A percentile compares a stretch with the other conserved stretches of the same genome.
These are phyloP conservation scores for Schizonepeta tenuifolia DNA, from an alignment of 257 asterid species.

Conservation along the genomic window DNA sequence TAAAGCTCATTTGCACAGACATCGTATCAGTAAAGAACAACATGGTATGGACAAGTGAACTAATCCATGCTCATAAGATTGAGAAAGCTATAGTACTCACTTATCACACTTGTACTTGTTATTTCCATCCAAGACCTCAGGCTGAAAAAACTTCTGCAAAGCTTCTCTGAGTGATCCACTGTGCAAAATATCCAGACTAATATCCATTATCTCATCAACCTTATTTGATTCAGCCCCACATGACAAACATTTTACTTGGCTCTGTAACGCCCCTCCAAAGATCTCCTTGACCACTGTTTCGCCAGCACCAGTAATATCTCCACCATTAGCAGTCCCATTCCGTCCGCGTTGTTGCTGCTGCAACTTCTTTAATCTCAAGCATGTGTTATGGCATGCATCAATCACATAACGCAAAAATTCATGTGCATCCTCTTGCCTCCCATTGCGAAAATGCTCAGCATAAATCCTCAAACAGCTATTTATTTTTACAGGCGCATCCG, in stretches of 20 bases:
- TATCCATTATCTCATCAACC: slow-evolving; percentile 98
- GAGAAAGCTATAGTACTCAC: slow-evolving; percentile 51
- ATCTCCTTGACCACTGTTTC: slow-evolving; percentile 85
- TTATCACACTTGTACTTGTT: slow-evolving; percentile 92
- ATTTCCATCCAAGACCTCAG: slow-evolving; percentile 90
- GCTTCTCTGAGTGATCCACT: slow-evolving; percentile 82
- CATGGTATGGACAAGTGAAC: slow-evolving; percentile 5
- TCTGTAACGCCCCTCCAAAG: slow-evolving; percentile 93
- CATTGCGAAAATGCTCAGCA: slow-evolving; percentile 80
- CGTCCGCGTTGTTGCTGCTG: slow-evolving; percentile 65
- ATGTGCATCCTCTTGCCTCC: slow-evolving; percentile 98
- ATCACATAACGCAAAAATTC: slow-evolving; percentile 98
- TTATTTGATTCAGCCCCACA: slow-evolving; percentile 97
- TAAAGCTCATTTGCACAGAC: slow-evolving; percentile 28
- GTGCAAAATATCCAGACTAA: slow-evolving; percentile 92
- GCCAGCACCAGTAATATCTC: slow-evolving; percentile 56
- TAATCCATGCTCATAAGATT: slow-evolving; percentile 7
- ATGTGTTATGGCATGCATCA: slow-evolving; percentile 93
- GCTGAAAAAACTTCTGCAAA: slow-evolving; percentile 84
- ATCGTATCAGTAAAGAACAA: slow-evolving; percentile 12
- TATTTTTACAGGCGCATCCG: slow-evolving; percentile 75
- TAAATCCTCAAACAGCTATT: slow-evolving; percentile 74
- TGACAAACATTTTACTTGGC: slow-evolving; percentile 93
- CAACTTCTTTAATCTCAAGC: slow-evolving; percentile 85
- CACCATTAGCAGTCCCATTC: slow-evolving; percentile 55